Conservation (phyloP, 139 green algal genomes). For the Chlamydomonas incerta region DNA sequence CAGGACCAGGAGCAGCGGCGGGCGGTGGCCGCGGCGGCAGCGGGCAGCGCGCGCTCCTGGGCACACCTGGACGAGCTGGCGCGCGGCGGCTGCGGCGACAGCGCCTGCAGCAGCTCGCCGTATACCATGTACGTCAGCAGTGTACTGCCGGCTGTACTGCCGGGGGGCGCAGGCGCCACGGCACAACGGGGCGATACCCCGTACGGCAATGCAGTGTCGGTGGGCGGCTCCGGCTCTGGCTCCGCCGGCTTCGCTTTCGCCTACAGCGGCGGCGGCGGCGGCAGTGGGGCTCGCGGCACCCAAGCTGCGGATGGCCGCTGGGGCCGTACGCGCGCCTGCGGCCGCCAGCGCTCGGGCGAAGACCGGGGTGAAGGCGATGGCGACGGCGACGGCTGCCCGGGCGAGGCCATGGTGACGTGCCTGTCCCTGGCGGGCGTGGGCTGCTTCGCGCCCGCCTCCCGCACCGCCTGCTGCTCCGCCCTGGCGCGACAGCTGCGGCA, state of each 20-base stretch:
- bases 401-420: background rate
- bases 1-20: background rate
- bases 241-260: too few species aligned
- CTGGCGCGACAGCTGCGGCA: slow-evolving; percentile 12
- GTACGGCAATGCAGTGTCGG: too few species aligned
- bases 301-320: too few species aligned
- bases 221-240: too few species aligned
- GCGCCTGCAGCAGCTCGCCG: slow-evolving; percentile 7
- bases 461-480: slow-evolving; percentile 9
- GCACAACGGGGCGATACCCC: too few species aligned
- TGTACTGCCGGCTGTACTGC: background rate
- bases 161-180: too few species aligned
- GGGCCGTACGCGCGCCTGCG: too few species aligned
- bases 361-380: background rate
- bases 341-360: too few species aligned
- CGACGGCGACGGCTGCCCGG: background rate
- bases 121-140: slow-evolving; percentile 42
- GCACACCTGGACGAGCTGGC: background rate
- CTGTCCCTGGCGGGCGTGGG: slow-evolving; percentile 13
- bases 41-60: slow-evolving; percentile 24
- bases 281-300: too few species aligned
- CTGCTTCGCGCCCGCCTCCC: slow-evolving; percentile 1
- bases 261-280: too few species aligned
- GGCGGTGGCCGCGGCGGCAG: background rate
- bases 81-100: slow-evolving; percentile 24